These are phyloP conservation scores for Chloromonas sp. DNA, from an alignment of 163 green algal genomes.

Conservation along the genomic window DNA sequence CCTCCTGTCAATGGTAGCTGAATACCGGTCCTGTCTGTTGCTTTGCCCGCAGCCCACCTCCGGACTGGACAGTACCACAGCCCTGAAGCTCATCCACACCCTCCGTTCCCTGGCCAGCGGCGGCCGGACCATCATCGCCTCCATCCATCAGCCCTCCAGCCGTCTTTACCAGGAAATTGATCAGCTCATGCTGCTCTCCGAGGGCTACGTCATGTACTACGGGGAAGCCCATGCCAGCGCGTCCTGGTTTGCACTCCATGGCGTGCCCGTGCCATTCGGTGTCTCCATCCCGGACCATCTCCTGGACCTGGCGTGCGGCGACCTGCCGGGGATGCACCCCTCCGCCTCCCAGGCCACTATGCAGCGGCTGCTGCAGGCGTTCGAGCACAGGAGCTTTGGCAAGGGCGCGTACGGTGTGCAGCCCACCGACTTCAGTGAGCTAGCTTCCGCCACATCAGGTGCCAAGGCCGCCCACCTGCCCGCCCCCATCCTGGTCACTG, in stretches of 20 bases:
- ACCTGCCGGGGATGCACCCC: not conserved
- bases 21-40: not conserved
- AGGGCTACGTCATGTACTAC: conserved; percentile 80
- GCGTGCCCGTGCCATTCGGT: conserved; percentile 61
- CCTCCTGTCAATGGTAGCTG: not conserved
- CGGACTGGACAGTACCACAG: conserved; percentile 81
- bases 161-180: conserved; percentile 81
- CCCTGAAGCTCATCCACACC: conserved; percentile 56
- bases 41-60: conserved; percentile 26
- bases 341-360: not conserved
- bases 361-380: conserved; percentile 14
- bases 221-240: conserved; percentile 48
- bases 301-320: conserved; percentile 74
- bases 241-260: conserved; percentile 59
- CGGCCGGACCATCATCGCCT: conserved; percentile 77
- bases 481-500: not conserved
- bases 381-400: conserved; percentile 19
- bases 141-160: conserved; percentile 78
- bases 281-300: conserved; percentile 77
- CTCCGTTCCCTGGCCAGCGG: conserved; percentile 52
- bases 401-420: not conserved
- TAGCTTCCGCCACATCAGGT: not conserved
- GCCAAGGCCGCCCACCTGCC: not conserved
- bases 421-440: not conserved
- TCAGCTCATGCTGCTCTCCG: conserved; percentile 50